Conservation (phyloP, 169 alveolate species). For the Babesia gibsoni region DNA sequence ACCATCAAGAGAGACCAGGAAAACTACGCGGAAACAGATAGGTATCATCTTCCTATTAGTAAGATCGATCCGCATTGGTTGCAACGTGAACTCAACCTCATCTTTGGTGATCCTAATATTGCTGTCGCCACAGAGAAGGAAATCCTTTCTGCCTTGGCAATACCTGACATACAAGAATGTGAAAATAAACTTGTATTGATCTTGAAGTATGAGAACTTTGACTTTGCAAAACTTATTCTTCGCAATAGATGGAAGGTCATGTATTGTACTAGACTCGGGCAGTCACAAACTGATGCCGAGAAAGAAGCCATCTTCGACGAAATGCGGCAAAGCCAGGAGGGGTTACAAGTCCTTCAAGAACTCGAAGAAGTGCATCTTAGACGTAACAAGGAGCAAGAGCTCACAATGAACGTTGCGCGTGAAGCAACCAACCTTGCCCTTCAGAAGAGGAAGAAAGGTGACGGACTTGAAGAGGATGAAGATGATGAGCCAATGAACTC, state of each 20-base stretch:
- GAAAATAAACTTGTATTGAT: slow-evolving; percentile 87
- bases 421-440: slow-evolving; percentile 79
- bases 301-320: slow-evolving; percentile 75
- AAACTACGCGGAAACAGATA: slow-evolving; percentile 67
- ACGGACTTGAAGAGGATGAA: neutral
- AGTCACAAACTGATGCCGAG: slow-evolving; percentile 91
- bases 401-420: slow-evolving; percentile 72
- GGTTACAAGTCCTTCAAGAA: slow-evolving; percentile 84
- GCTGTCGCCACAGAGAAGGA: slow-evolving; percentile 89
- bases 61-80: slow-evolving; percentile 94
- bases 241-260: slow-evolving; percentile 87
- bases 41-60: slow-evolving; percentile 74
- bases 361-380: slow-evolving; percentile 71
- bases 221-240: slow-evolving; percentile 84
- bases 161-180: slow-evolving; percentile 90
- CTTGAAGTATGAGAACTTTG: slow-evolving; percentile 90
- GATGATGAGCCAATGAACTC: slow-evolving; percentile 18
- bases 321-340: slow-evolving; percentile 81
- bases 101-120: slow-evolving; percentile 78
- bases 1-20: slow-evolving; percentile 53
- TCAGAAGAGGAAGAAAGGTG: neutral
- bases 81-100: slow-evolving; percentile 87
- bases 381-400: slow-evolving; percentile 75
- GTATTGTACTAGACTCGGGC: slow-evolving; percentile 90
- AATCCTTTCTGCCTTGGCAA: slow-evolving; percentile 71